Evolutionary conservation across 2,329 filamentous ascomycete species (phyloP).

Genomic region (Colletotrichum shisoi): DNA sequence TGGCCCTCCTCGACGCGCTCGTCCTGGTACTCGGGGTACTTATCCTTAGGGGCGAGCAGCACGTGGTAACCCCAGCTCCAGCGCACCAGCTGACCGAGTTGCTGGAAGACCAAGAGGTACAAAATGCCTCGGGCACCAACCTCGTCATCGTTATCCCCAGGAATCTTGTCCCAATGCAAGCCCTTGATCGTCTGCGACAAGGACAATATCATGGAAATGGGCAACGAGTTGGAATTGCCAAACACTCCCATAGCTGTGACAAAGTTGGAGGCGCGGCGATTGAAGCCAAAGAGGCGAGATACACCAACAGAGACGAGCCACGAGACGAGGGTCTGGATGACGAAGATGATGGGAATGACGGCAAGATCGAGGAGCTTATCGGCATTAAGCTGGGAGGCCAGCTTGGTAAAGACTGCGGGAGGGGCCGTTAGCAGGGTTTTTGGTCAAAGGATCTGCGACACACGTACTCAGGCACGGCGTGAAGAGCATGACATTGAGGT

Average conservation of each 20-base stretch:
- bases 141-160: conserved; percentile 92
- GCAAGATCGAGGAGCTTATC: conserved; percentile 89
- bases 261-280: conserved; percentile 88
- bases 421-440: conserved; percentile 39
- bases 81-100: conserved; percentile 90
- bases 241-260: conserved; percentile 97
- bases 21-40: conserved; percentile 70
- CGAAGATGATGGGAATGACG: conserved; percentile 94
- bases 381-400: conserved; percentile 91
- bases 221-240: conserved; percentile 96
- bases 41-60: conserved; percentile 83
- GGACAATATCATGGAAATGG: conserved; percentile 93
- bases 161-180: conserved; percentile 90
- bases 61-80: conserved; percentile 99
- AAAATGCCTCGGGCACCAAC: conserved; percentile 93
- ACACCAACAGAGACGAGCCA: conserved; percentile 78
- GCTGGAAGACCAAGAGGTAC: conserved; percentile 96
- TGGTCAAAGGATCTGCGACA: not conserved
- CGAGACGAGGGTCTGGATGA: conserved; percentile 86
- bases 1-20: conserved; percentile 65
- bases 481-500: conserved; percentile 94
- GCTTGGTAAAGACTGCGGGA: conserved; percentile 85
- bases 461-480: conserved; percentile 90
- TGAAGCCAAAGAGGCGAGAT: conserved; percentile 79
- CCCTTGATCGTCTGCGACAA: conserved; percentile 91